A percentile compares a stretch with the other conserved stretches of the same genome.
These are phyloP conservation scores for Uromyces viciae-fabae DNA, from an alignment of 1,284 basidiomycete genomes.

Conservation along the genomic window DNA sequence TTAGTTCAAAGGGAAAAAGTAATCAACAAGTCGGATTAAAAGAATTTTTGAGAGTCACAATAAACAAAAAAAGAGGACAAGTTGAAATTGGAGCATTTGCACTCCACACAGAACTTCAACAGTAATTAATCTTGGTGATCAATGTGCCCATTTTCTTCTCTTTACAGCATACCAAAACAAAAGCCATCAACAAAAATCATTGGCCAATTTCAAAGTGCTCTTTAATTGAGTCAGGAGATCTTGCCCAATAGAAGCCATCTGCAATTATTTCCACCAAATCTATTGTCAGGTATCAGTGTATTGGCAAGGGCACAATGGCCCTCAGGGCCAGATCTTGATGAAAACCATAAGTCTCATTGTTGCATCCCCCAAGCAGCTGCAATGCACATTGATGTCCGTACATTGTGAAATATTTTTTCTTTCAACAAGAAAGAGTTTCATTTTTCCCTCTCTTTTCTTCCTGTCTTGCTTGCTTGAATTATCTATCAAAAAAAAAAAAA, in stretches of 20 bases:
- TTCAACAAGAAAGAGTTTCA: background rate
- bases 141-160: no score
- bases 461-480: background rate
- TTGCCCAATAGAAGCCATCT: background rate
- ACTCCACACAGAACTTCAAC: no score
- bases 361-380: background rate
- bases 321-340: background rate
- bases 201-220: background rate
- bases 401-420: background rate
- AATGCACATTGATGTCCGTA: background rate
- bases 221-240: background rate
- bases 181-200: background rate
- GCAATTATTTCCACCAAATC: background rate
- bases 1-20: no score
- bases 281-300: background rate
- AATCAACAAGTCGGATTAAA: no score
- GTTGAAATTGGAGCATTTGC: no score
- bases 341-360: background rate
- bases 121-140: no score
- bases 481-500: no score
- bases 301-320: background rate
- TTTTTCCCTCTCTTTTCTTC: background rate
- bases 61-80: no score
- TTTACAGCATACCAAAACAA: conserved; percentile 1
- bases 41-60: no score